A percentile compares a stretch with the other conserved stretches of the same genome.
Evolutionary conservation across 352 stramenopile species (phyloP).

Genomic region (Phytophthora vignae): DNA sequence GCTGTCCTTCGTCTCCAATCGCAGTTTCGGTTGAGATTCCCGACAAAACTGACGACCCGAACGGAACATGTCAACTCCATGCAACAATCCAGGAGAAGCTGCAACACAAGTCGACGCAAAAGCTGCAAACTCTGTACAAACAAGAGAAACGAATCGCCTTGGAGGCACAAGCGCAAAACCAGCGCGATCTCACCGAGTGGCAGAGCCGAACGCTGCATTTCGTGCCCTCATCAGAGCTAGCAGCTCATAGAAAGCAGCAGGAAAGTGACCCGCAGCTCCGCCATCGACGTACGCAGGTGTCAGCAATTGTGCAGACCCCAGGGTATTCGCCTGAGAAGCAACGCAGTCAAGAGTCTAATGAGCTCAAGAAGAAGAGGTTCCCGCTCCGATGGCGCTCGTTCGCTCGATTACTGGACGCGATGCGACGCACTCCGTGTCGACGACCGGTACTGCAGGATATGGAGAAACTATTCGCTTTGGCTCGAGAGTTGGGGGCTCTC

Average conservation of each 20-base stretch:
- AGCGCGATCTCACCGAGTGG: constrained; percentile 50
- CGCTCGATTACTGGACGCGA: constrained; percentile 54
- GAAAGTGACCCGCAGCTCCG: constrained; percentile 24
- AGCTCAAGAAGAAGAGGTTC: constrained; percentile 49
- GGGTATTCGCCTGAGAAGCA: constrained; percentile 51
- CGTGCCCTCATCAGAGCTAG: constrained; percentile 39
- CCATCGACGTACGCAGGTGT: constrained; percentile 35
- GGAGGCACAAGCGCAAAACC: constrained; percentile 40
- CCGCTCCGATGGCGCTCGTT: constrained; percentile 59
- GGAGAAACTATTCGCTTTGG: constrained; percentile 63
- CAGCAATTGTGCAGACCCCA: constrained; percentile 62
- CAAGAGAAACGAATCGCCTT: constrained; percentile 40
- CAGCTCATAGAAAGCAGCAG: constrained; percentile 19
- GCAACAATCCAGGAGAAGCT: constrained; percentile 32
- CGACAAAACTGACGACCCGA: no score
- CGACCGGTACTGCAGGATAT: constrained; percentile 72
- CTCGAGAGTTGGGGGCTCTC: constrained; percentile 57
- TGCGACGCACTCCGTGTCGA: constrained; percentile 64
- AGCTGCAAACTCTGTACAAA: constrained; percentile 42
- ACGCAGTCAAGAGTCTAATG: constrained; percentile 43
- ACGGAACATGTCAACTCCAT: constrained; percentile 19
- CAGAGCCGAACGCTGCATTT: constrained; percentile 50
- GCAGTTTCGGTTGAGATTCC: constrained; percentile 17
- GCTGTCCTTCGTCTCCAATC: constrained; percentile 56
- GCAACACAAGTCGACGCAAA: constrained; percentile 35